Conservation (phyloP, 495 filamentous ascomycete genomes). For the Cladorrhinum samala region DNA sequence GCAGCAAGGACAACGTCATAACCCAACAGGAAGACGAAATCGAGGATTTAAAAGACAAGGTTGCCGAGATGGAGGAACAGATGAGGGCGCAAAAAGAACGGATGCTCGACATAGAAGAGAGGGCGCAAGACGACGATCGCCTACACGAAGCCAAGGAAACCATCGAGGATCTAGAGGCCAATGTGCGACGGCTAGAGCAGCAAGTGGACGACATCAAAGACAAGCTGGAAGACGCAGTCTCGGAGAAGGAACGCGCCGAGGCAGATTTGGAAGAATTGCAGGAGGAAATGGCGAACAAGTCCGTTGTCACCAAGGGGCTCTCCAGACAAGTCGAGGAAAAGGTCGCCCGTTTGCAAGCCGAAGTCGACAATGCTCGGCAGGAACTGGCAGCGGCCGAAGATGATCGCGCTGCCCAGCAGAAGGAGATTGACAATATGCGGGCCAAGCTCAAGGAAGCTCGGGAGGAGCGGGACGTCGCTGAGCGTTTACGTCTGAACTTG, state of each 20-base stretch:
- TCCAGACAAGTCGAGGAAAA: constrained; percentile 71
- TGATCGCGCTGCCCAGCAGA: constrained; percentile 29
- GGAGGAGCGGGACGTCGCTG: constrained; percentile 34
- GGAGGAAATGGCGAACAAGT: constrained; percentile 74
- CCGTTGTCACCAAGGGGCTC: constrained; percentile 67
- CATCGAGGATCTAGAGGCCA: constrained; percentile 41
- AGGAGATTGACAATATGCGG: constrained; percentile 44
- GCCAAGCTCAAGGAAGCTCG: constrained; percentile 34
- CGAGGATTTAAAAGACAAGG: constrained; percentile 39
- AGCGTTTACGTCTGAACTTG: constrained; percentile 37
- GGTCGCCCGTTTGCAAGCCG: constrained; percentile 55
- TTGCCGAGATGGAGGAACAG: constrained; percentile 46
- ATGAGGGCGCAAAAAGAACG: constrained; percentile 53
- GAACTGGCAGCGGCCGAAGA: constrained; percentile 48
- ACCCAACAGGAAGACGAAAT: constrained; percentile 39
- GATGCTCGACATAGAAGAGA: constrained; percentile 56
- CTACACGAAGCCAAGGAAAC: constrained; percentile 51
- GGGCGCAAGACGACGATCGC: constrained; percentile 46
- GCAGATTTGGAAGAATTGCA: constrained; percentile 59
- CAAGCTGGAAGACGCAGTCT: constrained; percentile 56
- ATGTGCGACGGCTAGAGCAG: constrained; percentile 38
- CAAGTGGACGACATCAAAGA: constrained; percentile 53
- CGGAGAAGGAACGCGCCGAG: constrained; percentile 53
- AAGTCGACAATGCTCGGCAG: constrained; percentile 54
- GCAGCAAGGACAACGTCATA: constrained; percentile 45